Base-by-base conservation (phyloP, 208 protist species). In the Leishmania arabica region DNA sequence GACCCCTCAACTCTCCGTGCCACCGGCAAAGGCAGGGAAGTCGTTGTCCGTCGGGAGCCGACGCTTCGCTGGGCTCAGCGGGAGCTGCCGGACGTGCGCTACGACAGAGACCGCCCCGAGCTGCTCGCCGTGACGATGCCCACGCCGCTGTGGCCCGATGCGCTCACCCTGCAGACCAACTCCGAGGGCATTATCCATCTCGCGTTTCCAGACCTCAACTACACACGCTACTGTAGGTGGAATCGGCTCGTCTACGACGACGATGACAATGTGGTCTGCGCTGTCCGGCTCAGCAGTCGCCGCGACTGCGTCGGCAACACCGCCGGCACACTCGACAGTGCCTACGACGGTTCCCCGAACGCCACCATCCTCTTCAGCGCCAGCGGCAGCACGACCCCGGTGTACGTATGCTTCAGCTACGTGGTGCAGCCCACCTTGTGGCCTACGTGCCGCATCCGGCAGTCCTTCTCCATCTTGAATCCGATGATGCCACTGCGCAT, bases 291-390 rank as follows among this genome's bases (percentile, higher is more conserved):
- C 49, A 89, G 83, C 75, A 86, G 82, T 68, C 81, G 88, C 21
- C 85, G 83, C 27, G 88, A 91, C 56, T 91, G 88, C 64, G 75
- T 91, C 3, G 85, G 85, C 64, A 91, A 89, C 58, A 83, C 88
- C 24, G 88, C 88, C 31, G 88, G 88, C 51, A 91, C 88, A n/a
- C 74, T 88, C n/a, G 88, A 91, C 79, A 68, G 76, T 13, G 37
- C 78, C 6, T 89, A 85, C 79, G 77, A 85, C 69, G 88, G 88
- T 51, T 54, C 75, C 37, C 79, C 80, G 13, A 80, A 81, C 70
- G 66, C 62, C 3, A 82, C 78, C 1, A 19, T 88, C 2, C 64
- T 58, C 42, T 86, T 90, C 68, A 86, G 75, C 70, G 84, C 77
- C 11, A 82, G 75, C 37, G 88, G 88, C 51, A 87, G 81, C 78